phyloP scores from a whole-genome alignment of 257 asterid genomes.

The Sherardia arvensis region DNA sequence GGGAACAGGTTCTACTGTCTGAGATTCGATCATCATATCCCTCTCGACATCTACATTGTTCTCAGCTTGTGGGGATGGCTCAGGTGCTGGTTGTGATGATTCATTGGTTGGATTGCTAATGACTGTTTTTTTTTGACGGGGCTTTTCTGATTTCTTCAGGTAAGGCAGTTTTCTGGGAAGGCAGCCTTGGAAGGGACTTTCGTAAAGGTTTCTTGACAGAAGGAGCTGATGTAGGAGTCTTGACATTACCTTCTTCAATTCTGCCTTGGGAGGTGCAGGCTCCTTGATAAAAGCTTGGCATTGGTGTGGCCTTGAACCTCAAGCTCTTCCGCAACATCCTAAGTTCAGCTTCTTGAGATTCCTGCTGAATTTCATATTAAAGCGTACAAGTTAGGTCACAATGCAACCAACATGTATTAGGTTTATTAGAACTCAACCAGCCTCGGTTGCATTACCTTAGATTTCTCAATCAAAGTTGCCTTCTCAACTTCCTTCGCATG shows the following conservation, averaged over 20 bases:
- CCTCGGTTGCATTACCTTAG: constrained; percentile 40
- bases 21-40: constrained; percentile 13
- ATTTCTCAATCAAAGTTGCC: constrained; percentile 57
- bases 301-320: constrained; percentile 91
- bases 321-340: constrained; percentile 71
- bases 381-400: background rate
- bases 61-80: constrained; percentile 9
- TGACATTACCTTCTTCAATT: constrained; percentile 75
- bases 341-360: constrained; percentile 83
- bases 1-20: constrained; percentile 14
- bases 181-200: constrained; percentile 81
- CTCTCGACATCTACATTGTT: background rate
- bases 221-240: constrained; percentile 22
- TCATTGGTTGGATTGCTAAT: constrained; percentile 18
- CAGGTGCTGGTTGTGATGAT: constrained; percentile 17
- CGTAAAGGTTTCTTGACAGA: constrained; percentile 52
- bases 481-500: constrained; percentile 89
- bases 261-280: constrained; percentile 86
- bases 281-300: constrained; percentile 99
- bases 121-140: constrained; percentile 24
- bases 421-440: background rate
- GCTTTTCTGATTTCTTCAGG: constrained; percentile 39
- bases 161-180: constrained; percentile 51
- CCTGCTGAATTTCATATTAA: constrained; percentile 37
- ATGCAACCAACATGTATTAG: constrained; percentile 2